Conservation (phyloP, 2,329 filamentous ascomycete species). For the Penicillium sp. region DNA sequence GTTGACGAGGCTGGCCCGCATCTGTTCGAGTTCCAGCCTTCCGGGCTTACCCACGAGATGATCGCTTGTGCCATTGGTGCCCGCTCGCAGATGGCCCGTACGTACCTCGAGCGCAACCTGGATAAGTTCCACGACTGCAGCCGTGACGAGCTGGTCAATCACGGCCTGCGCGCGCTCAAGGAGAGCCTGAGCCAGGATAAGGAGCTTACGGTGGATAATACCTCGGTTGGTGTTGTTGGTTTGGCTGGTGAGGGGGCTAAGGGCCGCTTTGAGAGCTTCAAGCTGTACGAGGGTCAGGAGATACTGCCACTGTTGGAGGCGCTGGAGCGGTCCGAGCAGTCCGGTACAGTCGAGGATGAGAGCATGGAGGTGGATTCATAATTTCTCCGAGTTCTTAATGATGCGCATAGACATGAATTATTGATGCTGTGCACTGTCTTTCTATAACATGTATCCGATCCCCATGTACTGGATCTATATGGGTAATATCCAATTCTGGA, state of each 20-base stretch:
- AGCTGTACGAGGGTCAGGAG: constrained; percentile 83
- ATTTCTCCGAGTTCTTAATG: constrained; percentile 24
- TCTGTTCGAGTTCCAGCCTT: constrained; percentile 97
- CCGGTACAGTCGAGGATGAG: constrained; percentile 40
- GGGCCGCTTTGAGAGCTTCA: constrained; percentile 69
- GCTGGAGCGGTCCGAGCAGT: constrained; percentile 46
- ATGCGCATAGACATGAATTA: constrained; percentile 31
- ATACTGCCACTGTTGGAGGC: constrained; percentile 82
- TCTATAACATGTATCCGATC: neutral
- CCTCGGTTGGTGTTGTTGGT: constrained; percentile 81
- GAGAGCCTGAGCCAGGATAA: constrained; percentile 96
- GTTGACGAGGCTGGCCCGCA: constrained; percentile 93
- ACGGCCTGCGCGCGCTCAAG: constrained; percentile 86
- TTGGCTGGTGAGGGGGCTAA: constrained; percentile 51
- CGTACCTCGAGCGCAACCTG: constrained; percentile 89
- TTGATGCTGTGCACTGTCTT: constrained; percentile 16
- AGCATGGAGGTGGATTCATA: constrained; percentile 57
- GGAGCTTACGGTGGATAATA: constrained; percentile 95
- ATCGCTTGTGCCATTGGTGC: constrained; percentile 92
- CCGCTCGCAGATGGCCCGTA: constrained; percentile 93
- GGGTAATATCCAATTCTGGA: no score
- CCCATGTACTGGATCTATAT: neutral
- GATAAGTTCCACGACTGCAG: constrained; percentile 72
- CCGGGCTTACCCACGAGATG: constrained; percentile 96
- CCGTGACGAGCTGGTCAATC: constrained; percentile 81